These are phyloP conservation scores for Scalesia atractyloides DNA, from an alignment of 129 eudicot species.

Conservation along the genomic window DNA sequence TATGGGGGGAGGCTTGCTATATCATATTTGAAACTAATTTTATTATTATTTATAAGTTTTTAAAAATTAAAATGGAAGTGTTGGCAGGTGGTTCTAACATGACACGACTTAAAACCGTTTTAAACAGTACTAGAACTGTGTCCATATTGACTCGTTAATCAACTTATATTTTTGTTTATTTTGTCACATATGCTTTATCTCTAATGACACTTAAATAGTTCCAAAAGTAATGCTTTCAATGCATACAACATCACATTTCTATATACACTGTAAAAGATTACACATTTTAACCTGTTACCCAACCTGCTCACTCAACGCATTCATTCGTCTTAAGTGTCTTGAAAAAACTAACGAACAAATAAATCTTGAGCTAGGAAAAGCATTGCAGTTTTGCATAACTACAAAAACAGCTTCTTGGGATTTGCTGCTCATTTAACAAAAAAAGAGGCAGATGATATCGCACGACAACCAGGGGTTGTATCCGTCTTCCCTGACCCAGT, in stretches of 20 bases:
- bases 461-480: constrained; percentile 64
- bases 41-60: neutral
- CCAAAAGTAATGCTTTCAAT: neutral
- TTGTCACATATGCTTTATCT: neutral
- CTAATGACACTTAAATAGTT: neutral
- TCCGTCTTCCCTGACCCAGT: constrained; percentile 82
- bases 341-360: constrained; percentile 11
- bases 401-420: constrained; percentile 75
- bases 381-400: constrained; percentile 56
- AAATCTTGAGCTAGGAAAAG: constrained; percentile 39
- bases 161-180: neutral
- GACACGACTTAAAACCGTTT: neutral
- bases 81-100: neutral
- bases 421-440: constrained; percentile 75
- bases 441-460: constrained; percentile 60
- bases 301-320: neutral
- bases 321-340: neutral
- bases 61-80: neutral
- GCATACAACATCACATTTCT: neutral
- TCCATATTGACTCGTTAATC: neutral
- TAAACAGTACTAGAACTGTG: neutral
- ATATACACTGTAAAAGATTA: neutral
- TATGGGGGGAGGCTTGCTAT: no score
- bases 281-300: neutral
- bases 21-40: neutral